phyloP scores from a whole-genome alignment of 306 rosid genomes.

The Gastrolobium bilobum region DNA sequence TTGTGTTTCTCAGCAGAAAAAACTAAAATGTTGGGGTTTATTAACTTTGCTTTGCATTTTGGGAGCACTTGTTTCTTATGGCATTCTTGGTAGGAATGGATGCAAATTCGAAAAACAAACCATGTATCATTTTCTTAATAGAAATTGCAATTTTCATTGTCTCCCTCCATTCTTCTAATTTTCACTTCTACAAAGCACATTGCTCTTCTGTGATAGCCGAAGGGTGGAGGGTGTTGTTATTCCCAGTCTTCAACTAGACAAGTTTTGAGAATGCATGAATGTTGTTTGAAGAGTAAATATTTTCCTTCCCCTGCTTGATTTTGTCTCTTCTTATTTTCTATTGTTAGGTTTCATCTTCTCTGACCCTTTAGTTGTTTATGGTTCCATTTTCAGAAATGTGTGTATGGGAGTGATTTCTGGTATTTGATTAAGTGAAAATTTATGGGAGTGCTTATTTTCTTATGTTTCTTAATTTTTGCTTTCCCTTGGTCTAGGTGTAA shows the following conservation, averaged over 20 bases:
- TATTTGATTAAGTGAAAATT: neutral
- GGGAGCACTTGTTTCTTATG: neutral
- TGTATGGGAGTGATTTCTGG: conserved; percentile 22
- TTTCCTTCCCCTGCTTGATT: conserved; percentile 25
- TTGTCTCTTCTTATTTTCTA: conserved; percentile 6
- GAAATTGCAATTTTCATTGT: neutral
- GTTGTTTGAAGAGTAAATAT: conserved; percentile 12
- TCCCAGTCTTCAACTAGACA: conserved; percentile 7
- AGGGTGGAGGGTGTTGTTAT: conserved; percentile 18
- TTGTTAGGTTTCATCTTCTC: neutral
- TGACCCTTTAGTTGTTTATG: neutral
- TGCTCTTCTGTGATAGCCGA: neutral
- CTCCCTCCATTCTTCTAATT: neutral
- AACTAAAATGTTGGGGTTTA: neutral
- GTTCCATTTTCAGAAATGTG: neutral
- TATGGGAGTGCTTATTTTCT: conserved; percentile 8
- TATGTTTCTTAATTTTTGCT: neutral
- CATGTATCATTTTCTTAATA: neutral
- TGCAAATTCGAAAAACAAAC: conserved; percentile 23
- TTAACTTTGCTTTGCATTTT: conserved; percentile 37
- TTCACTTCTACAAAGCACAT: conserved; percentile 9
- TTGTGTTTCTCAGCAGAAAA: conserved; percentile 30
- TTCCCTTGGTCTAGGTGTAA: neutral
- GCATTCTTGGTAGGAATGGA: conserved; percentile 25
- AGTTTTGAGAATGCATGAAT: conserved; percentile 24